Evolutionary conservation across 106 monocot genomes (phyloP).

Genomic region (Dendrobium catenatum): DNA sequence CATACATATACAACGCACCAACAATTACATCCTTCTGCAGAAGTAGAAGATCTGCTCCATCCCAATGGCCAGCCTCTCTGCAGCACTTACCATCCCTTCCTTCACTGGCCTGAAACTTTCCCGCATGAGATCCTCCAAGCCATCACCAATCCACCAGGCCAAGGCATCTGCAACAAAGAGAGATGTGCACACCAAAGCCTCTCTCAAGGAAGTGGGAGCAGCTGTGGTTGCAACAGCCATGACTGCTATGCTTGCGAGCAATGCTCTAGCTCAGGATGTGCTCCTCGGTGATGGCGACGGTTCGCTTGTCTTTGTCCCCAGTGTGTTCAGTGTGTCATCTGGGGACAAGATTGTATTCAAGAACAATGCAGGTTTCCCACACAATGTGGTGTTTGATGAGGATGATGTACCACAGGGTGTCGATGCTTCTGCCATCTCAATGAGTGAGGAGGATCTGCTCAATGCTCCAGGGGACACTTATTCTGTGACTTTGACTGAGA

Average conservation of each 20-base stretch:
- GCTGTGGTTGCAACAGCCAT: constrained; percentile 40
- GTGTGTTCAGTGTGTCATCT: constrained; percentile 32
- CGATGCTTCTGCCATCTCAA: constrained; percentile 52
- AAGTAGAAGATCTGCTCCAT: background rate
- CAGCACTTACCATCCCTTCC: constrained; percentile 53
- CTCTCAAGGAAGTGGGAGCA: constrained; percentile 45
- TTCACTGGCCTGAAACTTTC: constrained; percentile 56
- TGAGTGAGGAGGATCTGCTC: constrained; percentile 71
- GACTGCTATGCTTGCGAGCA: constrained; percentile 44
- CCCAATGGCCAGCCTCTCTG: constrained; percentile 14
- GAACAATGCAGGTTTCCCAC: constrained; percentile 95
- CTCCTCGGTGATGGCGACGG: constrained; percentile 52
- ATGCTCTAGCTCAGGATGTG: constrained; percentile 50
- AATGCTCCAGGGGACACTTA: constrained; percentile 67
- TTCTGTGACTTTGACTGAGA: constrained; percentile 51
- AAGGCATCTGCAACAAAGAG: background rate
- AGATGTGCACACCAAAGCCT: constrained; percentile 25
- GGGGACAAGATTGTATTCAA: constrained; percentile 79
- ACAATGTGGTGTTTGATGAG: constrained; percentile 90
- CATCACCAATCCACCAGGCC: background rate
- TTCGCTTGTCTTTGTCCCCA: constrained; percentile 64
- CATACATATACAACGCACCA: background rate
- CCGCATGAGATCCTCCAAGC: background rate
- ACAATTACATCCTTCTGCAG: background rate
- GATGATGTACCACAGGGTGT: constrained; percentile 82